Conservation (phyloP, 805 yeast genomes). For the Nakazawaea wickerhamii region DNA sequence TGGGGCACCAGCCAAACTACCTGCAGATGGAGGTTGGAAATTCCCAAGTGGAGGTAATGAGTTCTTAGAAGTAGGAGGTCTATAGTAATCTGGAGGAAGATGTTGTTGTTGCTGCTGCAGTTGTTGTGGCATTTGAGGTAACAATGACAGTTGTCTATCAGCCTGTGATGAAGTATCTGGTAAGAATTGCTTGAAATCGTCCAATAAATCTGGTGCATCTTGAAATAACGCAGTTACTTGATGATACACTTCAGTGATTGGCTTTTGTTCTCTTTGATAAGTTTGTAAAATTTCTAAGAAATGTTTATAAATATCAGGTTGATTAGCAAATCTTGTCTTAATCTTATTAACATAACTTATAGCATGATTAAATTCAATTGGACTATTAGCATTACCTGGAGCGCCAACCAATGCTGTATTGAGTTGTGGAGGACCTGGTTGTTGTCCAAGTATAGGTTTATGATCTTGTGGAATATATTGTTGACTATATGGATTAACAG, state of each 20-base stretch:
- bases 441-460: slow-evolving; percentile 10
- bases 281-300: slow-evolving; percentile 94
- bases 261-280: slow-evolving; percentile 92
- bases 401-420: slow-evolving; percentile 19
- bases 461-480: slow-evolving; percentile 6
- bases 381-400: slow-evolving; percentile 32
- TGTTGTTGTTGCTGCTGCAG: slow-evolving; percentile 18
- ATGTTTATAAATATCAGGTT: slow-evolving; percentile 93
- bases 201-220: slow-evolving; percentile 90
- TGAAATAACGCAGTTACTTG: slow-evolving; percentile 87
- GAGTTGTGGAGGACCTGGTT: slow-evolving; percentile 13
- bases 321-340: slow-evolving; percentile 86
- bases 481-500: slow-evolving; percentile 9
- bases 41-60: slow-evolving; percentile 81
- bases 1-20: slow-evolving; percentile 15
- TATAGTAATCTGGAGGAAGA: slow-evolving; percentile 19
- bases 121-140: slow-evolving; percentile 24
- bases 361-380: slow-evolving; percentile 95
- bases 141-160: slow-evolving; percentile 23
- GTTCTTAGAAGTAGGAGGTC: slow-evolving; percentile 18
- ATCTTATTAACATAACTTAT: slow-evolving; percentile 94
- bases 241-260: slow-evolving; percentile 90
- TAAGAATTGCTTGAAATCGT: slow-evolving; percentile 90
- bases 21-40: slow-evolving; percentile 63
- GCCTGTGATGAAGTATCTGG: slow-evolving; percentile 67